Evolutionary conservation across 768 basidiomycete genomes (phyloP), one percentile per base, ranked within the genome.

Genomic region (Lentinula detonsa): DNA sequence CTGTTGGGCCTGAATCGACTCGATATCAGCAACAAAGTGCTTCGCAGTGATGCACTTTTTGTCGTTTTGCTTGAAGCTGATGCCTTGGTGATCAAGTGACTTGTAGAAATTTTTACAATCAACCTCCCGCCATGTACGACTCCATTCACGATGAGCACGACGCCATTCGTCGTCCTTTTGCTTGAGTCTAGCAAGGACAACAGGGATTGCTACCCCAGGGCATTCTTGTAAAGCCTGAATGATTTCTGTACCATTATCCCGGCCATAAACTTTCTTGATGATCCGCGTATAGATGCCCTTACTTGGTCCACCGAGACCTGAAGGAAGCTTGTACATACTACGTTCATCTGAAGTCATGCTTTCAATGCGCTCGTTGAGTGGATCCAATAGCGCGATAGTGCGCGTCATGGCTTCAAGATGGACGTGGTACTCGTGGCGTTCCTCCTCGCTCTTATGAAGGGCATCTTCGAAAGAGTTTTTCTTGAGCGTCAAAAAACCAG

Each of bases 81-180:
- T 91, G 16, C 94, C 95, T 72, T 97, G 95, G 69, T 97, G 93
- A 71, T 99, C 97, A 54, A 98, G 85, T 34, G 90, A 89, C 75
- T 96, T 98, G 85, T 97, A 96, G 71, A 95, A 98, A 77, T 98
- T 98, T 76, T 94, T 95, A 60, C 89, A 88, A 68, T 99, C 94
- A 53, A 95, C 90, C 71, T 98, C 96, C 55, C 94, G 82, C 97
- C 97, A 98, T 15, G 94, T 95, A 62, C 90, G 84, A 74, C 90
- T 93, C 93, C 94, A 98, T 73, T 98, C 95, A 33, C 96, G 82
- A 72, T 95, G 92, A 33, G 90, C 87, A 35, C 92, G 82, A 68
- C 93, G 87, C 97, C 97, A 99, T 70, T 99, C 97, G 63, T 97
- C 95, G 71, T 98, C 92, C 73, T 95, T 97, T 70, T 87, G 85